A percentile compares a stretch with the other conserved stretches of the same genome.
phyloP scores from a whole-genome alignment of 306 rosid genomes.

The Prunus padus region DNA sequence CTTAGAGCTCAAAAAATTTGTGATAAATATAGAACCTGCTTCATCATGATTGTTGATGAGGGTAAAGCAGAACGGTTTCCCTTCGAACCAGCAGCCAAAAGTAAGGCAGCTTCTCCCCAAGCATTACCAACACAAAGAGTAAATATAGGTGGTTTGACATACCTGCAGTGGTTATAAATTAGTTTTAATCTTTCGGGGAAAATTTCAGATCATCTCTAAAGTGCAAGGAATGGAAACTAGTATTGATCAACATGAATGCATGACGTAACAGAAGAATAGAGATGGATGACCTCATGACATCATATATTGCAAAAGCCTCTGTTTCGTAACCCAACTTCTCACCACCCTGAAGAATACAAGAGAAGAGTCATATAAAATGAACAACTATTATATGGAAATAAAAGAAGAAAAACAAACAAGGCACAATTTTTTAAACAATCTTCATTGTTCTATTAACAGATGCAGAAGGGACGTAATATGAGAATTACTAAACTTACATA shows the following conservation, averaged over 20 bases:
- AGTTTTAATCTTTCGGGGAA: background rate
- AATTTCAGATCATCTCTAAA: background rate
- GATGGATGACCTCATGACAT: constrained; percentile 78
- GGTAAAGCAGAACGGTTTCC: constrained; percentile 98
- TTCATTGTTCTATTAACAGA: constrained; percentile 2
- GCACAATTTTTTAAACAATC: constrained; percentile 12
- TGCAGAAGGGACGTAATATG: background rate
- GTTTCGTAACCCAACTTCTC: constrained; percentile 97
- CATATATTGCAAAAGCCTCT: constrained; percentile 90
- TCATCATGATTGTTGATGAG: constrained; percentile 92
- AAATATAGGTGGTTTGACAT: constrained; percentile 84
- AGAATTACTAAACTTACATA: background rate
- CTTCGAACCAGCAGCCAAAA: constrained; percentile 90
- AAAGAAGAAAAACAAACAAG: background rate
- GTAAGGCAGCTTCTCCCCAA: constrained; percentile 99
- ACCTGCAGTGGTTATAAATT: constrained; percentile 40
- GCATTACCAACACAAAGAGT: constrained; percentile 96
- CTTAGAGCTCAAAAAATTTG: constrained; percentile 15
- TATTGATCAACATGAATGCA: background rate
- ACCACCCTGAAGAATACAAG: constrained; percentile 73
- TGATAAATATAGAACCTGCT: constrained; percentile 56
- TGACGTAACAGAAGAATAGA: constrained; percentile 20
- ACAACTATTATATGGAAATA: constrained; percentile 16
- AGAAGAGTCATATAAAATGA: constrained; percentile 19
- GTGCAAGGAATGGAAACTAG: background rate